Conservation (phyloP, 1,139 yeast genomes). For the Zygosaccharomyces pseudobailii region DNA sequence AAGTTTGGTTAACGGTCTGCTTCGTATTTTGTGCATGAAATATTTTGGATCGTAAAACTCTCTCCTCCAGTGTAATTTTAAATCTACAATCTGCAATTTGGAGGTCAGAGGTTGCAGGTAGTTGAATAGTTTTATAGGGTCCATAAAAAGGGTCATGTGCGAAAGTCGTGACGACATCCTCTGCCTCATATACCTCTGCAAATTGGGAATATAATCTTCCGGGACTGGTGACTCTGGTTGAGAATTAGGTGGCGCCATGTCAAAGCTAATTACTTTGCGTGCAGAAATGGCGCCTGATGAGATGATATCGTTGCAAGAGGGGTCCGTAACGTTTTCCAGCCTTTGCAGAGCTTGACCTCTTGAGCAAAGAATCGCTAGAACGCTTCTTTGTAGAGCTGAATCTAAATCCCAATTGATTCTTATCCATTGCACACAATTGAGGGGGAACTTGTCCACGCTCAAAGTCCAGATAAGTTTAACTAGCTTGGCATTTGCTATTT, state of each 20-base stretch:
- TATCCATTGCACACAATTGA: slow-evolving; percentile 35
- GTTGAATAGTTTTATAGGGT: slow-evolving; percentile 36
- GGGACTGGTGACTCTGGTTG: slow-evolving; percentile 35
- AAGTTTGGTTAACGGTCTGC: slow-evolving; percentile 22
- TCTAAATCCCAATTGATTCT: slow-evolving; percentile 41
- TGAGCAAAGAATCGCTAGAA: slow-evolving; percentile 29
- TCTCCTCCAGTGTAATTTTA: slow-evolving; percentile 39
- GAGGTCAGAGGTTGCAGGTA: slow-evolving; percentile 29
- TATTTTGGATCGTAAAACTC: slow-evolving; percentile 35
- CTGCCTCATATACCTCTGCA: slow-evolving; percentile 25
- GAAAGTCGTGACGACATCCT: slow-evolving; percentile 31
- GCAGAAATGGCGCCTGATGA: slow-evolving; percentile 26
- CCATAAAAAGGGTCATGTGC: slow-evolving; percentile 36
- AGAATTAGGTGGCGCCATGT: slow-evolving; percentile 40
- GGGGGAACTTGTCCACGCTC: slow-evolving; percentile 19
- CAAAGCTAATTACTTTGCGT: slow-evolving; percentile 34
- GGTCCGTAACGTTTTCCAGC: slow-evolving; percentile 39
- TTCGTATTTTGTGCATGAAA: slow-evolving; percentile 20
- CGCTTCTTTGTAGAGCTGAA: slow-evolving; percentile 28
- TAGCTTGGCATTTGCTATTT: slow-evolving; percentile 30
- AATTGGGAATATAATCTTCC: slow-evolving; percentile 30
- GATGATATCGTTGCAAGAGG: slow-evolving; percentile 35
- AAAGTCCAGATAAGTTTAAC: slow-evolving; percentile 28
- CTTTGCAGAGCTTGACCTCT: slow-evolving; percentile 32
- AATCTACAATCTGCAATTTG: slow-evolving; percentile 35